Base-by-base conservation (phyloP, 257 asterid genomes). In the Haberlea rhodopensis region DNA sequence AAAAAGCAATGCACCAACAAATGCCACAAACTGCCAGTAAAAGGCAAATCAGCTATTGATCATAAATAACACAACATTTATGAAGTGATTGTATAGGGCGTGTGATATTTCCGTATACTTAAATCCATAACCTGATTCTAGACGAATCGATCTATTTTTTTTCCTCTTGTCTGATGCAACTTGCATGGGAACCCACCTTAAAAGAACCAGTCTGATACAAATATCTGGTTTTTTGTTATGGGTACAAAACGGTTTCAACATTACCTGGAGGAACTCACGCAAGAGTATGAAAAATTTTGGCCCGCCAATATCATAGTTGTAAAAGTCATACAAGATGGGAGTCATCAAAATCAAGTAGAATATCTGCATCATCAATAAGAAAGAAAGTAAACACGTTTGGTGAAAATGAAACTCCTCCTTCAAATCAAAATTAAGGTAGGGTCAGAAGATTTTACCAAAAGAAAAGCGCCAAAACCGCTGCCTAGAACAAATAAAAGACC, bases 401-500 rank as follows among this genome's bases (percentile, higher is more conserved):
- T 66, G 7, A 48, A 16, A 40, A 11, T 24, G 32, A 19, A 62
- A 45, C 40, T 70, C 19, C n/a, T n/a, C n/a, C 43, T 34, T 15
- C 16, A n/a, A n/a, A n/a, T n/a, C 8, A 74, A 70, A 31, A 23
- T 5, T 32, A 51, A 29, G 28, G 57, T 9, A 54, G n/a, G 31
- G 49, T 28, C 57, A 15, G 45, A 61, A 3, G 71, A 66, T 53
- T 82, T 74, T n/a, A 92, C 99, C 94, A 92, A 81, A 66, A 92
- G 75, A 73, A 60, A 69, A 60, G 99, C 97, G 6, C 97, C 97
- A 55, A 82, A 43, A 53, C 75, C 53, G 88, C 90, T 84, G 62
- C 99, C 97, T 56, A 92, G 75, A 53, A 89, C 90, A 57, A 92
- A 92, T 32, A 92, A 74, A 60, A 92, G 81, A 29, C 97, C 97